A percentile compares a stretch with the other conserved stretches of the same genome.
phyloP scores from a whole-genome alignment of 1,139 yeast genomes.

The Yamadazyma epiphylla region DNA sequence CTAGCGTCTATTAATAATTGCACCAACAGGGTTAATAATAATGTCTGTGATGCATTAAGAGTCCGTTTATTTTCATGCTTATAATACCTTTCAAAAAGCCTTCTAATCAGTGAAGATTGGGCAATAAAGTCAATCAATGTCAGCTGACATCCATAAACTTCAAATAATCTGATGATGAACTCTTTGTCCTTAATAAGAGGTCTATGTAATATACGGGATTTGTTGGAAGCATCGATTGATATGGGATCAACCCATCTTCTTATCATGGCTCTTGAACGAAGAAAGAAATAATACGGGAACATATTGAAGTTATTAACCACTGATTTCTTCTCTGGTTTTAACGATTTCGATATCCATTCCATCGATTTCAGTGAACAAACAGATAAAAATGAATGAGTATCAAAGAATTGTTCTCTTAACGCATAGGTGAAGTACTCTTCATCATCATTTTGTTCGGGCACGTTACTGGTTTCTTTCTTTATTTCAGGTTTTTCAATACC shows the following conservation, averaged over 20 bases:
- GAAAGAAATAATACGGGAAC: conserved; percentile 25
- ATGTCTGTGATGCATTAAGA: background rate
- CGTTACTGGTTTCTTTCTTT: no score
- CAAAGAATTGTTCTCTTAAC: conserved; percentile 23
- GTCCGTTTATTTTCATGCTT: conserved; percentile 2
- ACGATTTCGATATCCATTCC: conserved; percentile 26
- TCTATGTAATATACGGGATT: conserved; percentile 16
- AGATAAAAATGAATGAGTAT: conserved; percentile 37
- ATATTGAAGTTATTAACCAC: conserved; percentile 26
- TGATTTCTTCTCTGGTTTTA: conserved; percentile 19
- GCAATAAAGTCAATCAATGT: conserved; percentile 13
- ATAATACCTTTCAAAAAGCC: conserved; percentile 21
- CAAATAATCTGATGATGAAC: conserved; percentile 20
- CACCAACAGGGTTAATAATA: conserved; percentile 3
- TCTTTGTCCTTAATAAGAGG: conserved; percentile 27
- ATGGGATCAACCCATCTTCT: conserved; percentile 35
- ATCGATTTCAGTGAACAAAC: conserved; percentile 35
- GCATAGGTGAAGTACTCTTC: conserved; percentile 1
- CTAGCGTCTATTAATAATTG: conserved; percentile 4
- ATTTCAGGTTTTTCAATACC: no score
- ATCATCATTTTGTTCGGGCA: no score
- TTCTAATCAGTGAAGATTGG: conserved; percentile 14
- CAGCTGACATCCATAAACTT: conserved; percentile 10
- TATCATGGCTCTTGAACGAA: conserved; percentile 17
- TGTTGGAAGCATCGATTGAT: conserved; percentile 17